These are phyloP conservation scores for Epichloe uncinata DNA, from an alignment of 2,329 filamentous ascomycete genomes.

Conservation along the genomic window DNA sequence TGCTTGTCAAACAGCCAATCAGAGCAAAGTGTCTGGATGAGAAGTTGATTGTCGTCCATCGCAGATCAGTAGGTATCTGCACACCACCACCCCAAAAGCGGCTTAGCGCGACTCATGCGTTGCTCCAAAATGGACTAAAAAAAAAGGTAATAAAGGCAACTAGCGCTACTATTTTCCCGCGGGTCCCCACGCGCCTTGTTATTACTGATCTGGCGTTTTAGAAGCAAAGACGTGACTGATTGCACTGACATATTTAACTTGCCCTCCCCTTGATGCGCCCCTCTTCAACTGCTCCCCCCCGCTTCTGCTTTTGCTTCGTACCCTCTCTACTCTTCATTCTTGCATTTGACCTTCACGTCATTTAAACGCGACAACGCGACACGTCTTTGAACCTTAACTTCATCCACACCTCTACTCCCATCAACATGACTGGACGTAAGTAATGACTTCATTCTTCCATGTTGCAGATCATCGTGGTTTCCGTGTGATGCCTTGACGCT, in stretches of 20 bases:
- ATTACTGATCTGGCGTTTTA: conserved; percentile 11
- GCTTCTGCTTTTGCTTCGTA: conserved; percentile 2
- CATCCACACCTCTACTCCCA: conserved; percentile 15
- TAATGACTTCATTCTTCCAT: conserved; percentile 15
- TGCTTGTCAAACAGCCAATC: too few relatives aligned
- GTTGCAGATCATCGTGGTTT: too few relatives aligned
- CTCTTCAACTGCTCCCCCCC: conserved; percentile 10
- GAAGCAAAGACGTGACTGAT: conserved; percentile 16
- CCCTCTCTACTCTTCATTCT: conserved; percentile 8
- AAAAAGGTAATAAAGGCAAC: neutral
- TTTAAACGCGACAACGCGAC: conserved; percentile 10
- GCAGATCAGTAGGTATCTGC: too few relatives aligned
- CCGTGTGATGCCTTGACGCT: too few relatives aligned
- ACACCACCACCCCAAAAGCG: neutral
- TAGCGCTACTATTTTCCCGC: neutral
- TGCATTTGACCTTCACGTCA: conserved; percentile 5
- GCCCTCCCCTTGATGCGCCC: conserved; percentile 15
- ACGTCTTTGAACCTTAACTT: neutral
- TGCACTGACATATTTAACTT: conserved; percentile 25
- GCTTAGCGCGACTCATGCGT: neutral
- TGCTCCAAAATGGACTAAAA: neutral
- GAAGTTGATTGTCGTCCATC: too few relatives aligned
- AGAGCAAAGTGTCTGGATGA: too few relatives aligned
- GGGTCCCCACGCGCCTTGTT: neutral
- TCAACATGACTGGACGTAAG: conserved; percentile 65